phyloP scores from a whole-genome alignment of 371 early-diverging fungal species.

The Batrachochytrium dendrobatidis region DNA sequence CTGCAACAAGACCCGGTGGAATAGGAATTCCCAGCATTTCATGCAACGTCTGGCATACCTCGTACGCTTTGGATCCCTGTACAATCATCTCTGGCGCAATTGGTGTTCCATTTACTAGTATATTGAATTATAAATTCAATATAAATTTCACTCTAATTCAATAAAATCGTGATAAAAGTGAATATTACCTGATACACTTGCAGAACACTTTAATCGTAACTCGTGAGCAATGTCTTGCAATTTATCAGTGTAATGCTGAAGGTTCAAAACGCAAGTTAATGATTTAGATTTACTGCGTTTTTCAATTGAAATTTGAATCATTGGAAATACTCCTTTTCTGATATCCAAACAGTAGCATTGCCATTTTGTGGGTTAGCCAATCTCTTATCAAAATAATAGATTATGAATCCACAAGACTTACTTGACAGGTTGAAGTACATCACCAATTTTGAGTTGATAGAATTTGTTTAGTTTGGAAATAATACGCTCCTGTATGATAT shows the following conservation, averaged over 20 bases:
- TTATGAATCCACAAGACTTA: no score
- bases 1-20: background rate
- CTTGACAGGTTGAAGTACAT: background rate
- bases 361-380: no score
- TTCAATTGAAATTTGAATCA: no score
- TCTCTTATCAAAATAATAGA: no score
- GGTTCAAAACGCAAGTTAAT: conserved; percentile 55
- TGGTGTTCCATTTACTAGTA: conserved; percentile 47
- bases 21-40: conserved; percentile 27
- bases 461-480: background rate
- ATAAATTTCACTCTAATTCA: background rate
- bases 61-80: conserved; percentile 63
- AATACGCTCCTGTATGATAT: conserved; percentile 39
- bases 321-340: no score
- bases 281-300: no score
- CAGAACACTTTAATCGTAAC: conserved; percentile 56
- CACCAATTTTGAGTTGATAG: background rate
- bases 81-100: conserved; percentile 64
- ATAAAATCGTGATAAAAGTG: background rate
- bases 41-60: conserved; percentile 42
- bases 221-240: conserved; percentile 55
- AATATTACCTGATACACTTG: conserved; percentile 55
- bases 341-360: no score
- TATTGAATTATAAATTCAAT: conserved; percentile 48
- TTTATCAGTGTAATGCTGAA: conserved; percentile 56